Conservation (phyloP, 345 rosid genomes). For the Arabidopsis arenosa region DNA sequence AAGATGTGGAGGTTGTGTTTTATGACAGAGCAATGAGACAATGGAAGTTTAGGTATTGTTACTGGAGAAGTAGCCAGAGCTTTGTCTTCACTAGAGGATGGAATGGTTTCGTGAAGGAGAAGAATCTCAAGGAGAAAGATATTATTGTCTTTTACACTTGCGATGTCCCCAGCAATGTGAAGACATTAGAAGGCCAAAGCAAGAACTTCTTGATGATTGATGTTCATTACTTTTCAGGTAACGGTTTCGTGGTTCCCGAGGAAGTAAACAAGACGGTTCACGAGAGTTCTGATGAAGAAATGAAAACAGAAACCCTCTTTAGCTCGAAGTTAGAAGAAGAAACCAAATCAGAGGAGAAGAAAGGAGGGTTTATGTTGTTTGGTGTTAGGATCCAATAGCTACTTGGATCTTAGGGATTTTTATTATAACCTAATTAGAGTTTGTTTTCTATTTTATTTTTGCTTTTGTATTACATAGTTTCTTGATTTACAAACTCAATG, state of each 20-base stretch:
- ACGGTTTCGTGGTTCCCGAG: slow-evolving; percentile 7
- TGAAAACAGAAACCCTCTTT: slow-evolving; percentile 21
- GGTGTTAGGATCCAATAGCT: slow-evolving; percentile 56
- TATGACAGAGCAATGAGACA: slow-evolving; percentile 65
- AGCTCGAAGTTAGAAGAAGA: slow-evolving; percentile 38
- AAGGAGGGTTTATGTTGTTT: slow-evolving; percentile 54
- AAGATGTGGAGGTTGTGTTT: slow-evolving; percentile 58
- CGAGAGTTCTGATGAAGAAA: slow-evolving; percentile 12
- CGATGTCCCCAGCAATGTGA: slow-evolving; percentile 27
- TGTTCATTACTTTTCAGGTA: slow-evolving; percentile 32
- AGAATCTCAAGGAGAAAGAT: slow-evolving; percentile 62
- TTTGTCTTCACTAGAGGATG: slow-evolving; percentile 91
- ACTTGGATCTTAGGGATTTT: background rate
- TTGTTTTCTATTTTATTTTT: background rate
- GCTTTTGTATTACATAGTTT: slow-evolving; percentile 23
- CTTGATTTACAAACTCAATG: background rate
- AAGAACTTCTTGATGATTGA: slow-evolving; percentile 54
- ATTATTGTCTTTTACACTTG: slow-evolving; percentile 56
- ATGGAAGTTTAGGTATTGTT: slow-evolving; percentile 89
- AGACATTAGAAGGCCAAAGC: slow-evolving; percentile 35
- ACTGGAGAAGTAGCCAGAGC: slow-evolving; percentile 91
- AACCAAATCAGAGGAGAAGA: slow-evolving; percentile 32
- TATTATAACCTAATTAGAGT: slow-evolving; percentile 20
- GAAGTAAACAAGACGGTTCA: slow-evolving; percentile 27
- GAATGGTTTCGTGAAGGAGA: slow-evolving; percentile 75